Conservation (phyloP, 169 alveolate genomes). For the Plasmodium gallinaceum region DNA sequence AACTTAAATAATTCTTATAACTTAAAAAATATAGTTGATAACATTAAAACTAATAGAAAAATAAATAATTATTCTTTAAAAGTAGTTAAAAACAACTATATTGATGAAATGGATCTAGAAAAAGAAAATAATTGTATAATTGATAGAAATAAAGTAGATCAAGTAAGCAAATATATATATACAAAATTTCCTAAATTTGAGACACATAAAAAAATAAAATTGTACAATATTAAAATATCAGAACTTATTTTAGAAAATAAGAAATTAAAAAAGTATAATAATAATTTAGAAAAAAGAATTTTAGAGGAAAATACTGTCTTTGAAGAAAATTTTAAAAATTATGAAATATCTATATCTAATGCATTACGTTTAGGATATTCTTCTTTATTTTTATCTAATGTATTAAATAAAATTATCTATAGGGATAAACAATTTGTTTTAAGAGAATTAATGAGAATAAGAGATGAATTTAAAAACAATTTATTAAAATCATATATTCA, state of each 20-base stretch:
- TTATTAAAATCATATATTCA: constrained; percentile 25
- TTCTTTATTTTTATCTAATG: constrained; percentile 29
- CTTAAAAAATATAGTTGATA: too few species aligned
- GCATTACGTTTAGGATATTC: constrained; percentile 62
- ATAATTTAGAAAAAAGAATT: constrained; percentile 33
- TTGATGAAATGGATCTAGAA: background rate
- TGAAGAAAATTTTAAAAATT: constrained; percentile 57
- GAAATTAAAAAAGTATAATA: constrained; percentile 58
- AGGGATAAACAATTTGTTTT: constrained; percentile 32
- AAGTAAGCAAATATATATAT: constrained; percentile 42
- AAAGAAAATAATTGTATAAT: constrained; percentile 18
- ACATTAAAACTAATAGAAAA: background rate
- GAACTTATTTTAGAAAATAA: constrained; percentile 49
- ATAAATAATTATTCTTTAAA: background rate
- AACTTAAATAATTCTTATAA: too few species aligned
- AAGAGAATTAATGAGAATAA: constrained; percentile 28
- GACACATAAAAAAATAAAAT: constrained; percentile 56
- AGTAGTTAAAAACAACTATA: background rate
- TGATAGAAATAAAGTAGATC: constrained; percentile 47
- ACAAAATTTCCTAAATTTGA: constrained; percentile 73
- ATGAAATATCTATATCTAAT: constrained; percentile 68
- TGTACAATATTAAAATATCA: constrained; percentile 62
- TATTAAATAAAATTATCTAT: constrained; percentile 27
- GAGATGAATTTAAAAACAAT: constrained; percentile 39
- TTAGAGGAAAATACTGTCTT: constrained; percentile 37